phyloP scores from a whole-genome alignment of 1,139 yeast genomes.

The Casaregolazyma suthepensis region DNA sequence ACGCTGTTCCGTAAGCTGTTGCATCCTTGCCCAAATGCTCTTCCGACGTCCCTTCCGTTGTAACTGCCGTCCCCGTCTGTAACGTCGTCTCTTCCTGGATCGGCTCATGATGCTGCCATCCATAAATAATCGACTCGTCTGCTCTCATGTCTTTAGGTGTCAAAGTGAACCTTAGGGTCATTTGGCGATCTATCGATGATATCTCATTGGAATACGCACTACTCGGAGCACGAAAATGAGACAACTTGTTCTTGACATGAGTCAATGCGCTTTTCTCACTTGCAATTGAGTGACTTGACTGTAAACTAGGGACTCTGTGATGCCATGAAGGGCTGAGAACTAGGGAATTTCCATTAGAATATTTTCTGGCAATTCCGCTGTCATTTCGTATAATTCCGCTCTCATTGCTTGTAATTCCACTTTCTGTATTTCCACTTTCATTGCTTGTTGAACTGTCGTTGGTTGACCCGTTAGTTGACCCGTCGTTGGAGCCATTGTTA shows the following conservation, averaged over 20 bases:
- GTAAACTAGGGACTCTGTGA: background rate
- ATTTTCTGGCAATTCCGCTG: too few relatives aligned
- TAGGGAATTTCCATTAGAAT: background rate
- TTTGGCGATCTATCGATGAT: constrained; percentile 18
- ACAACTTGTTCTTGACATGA: background rate
- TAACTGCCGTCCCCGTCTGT: background rate
- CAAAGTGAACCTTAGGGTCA: constrained; percentile 29
- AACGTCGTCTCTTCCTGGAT: background rate
- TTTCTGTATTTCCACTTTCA: background rate
- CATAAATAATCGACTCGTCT: constrained; percentile 27
- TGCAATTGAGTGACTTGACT: background rate
- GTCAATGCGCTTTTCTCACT: background rate
- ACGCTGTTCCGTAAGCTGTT: background rate
- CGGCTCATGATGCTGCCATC: constrained; percentile 21
- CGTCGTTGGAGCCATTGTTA: too few relatives aligned
- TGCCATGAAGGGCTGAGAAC: background rate
- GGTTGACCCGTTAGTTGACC: background rate
- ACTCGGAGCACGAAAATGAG: background rate
- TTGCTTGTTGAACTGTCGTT: background rate
- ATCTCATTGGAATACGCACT: background rate
- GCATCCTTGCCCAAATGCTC: too few relatives aligned
- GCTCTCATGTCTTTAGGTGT: constrained; percentile 31
- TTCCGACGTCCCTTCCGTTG: background rate
- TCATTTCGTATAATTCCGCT: background rate
- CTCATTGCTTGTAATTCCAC: background rate